Conservation (phyloP, 805 yeast species). For the Myxozyma neglecta region DNA sequence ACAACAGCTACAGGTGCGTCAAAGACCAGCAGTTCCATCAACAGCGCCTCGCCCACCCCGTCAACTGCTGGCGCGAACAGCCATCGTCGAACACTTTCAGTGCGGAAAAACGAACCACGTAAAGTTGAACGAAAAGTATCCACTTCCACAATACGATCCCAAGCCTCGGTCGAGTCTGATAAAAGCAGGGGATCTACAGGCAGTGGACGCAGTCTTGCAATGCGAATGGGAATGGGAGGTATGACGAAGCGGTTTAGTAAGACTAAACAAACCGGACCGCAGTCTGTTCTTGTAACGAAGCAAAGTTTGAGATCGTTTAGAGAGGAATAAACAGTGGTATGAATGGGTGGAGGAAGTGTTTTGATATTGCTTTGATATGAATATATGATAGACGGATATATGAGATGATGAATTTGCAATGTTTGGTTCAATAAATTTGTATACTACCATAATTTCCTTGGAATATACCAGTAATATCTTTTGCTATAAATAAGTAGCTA, state of each 20-base stretch:
- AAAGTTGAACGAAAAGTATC: background rate
- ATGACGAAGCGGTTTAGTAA: conserved; percentile 5
- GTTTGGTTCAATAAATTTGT: background rate
- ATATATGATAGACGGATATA: background rate
- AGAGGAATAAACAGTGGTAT: background rate
- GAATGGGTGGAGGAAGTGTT: background rate
- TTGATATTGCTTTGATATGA: background rate
- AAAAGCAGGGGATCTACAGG: background rate
- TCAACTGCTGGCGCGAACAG: conserved; percentile 36
- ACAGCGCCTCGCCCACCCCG: conserved; percentile 41
- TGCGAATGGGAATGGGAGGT: background rate
- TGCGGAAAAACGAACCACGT: background rate
- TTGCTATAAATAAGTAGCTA: too few species aligned
- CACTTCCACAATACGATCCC: background rate
- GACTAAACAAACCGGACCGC: background rate
- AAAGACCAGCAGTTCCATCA: conserved; percentile 35
- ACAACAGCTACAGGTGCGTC: conserved; percentile 35
- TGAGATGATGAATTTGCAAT: background rate
- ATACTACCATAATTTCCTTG: too few species aligned
- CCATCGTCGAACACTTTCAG: conserved; percentile 49
- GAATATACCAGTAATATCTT: too few species aligned
- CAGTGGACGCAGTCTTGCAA: conserved; percentile 1
- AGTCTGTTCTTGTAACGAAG: background rate
- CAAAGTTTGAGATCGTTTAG: conserved; percentile 1
- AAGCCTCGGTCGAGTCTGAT: background rate